Evolutionary conservation across 2,329 filamentous ascomycete genomes (phyloP).

Genomic region (Albophoma yamanashiensis): DNA sequence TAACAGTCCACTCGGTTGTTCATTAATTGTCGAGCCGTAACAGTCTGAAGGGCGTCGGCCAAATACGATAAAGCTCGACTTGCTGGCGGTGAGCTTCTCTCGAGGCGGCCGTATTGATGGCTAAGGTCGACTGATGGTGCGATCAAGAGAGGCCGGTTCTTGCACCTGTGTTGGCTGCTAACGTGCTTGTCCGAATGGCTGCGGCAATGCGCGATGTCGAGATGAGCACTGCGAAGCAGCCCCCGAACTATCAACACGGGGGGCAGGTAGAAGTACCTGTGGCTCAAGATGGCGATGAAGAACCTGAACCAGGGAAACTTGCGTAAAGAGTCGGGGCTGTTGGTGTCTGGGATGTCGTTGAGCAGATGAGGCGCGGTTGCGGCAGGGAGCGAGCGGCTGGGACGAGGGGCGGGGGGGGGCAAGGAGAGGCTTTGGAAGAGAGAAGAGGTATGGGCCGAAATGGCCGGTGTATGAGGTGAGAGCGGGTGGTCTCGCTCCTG

Average conservation of each 20-base stretch:
- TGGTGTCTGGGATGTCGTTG: background rate
- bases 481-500: constrained; percentile 3
- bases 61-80: background rate
- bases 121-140: background rate
- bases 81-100: background rate
- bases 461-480: constrained; percentile 2
- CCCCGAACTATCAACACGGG: background rate
- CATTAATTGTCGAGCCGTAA: background rate
- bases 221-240: background rate
- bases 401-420: background rate
- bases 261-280: no score
- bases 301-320: background rate
- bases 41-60: background rate
- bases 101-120: background rate
- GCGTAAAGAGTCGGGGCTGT: background rate
- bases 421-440: background rate
- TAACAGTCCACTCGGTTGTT: background rate
- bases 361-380: background rate
- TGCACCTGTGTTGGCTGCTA: background rate
- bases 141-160: background rate
- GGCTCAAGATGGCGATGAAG: background rate
- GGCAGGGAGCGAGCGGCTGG: background rate
- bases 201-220: background rate
- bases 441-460: background rate
- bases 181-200: background rate